phyloP scores from a whole-genome alignment of 345 rosid species.

The Clarkia xantiana region DNA sequence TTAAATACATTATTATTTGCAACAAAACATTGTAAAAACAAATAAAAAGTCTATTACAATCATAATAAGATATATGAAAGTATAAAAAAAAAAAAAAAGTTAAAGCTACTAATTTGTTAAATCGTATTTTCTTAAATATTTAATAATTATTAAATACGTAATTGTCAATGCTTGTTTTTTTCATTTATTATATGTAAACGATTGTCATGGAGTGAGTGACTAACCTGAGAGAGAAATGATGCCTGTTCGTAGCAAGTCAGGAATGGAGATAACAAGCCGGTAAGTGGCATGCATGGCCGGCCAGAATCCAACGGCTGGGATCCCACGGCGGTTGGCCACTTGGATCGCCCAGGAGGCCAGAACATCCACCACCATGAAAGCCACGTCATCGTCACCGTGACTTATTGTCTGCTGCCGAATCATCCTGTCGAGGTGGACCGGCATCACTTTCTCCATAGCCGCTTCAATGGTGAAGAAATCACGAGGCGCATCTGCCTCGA shows the following conservation, averaged over 20 bases:
- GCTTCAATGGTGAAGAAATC: conserved; percentile 58
- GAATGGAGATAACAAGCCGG: conserved; percentile 42
- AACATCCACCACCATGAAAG: conserved; percentile 53
- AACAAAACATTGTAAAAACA: too few relatives aligned
- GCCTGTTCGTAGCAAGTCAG: conserved; percentile 34
- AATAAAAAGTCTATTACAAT: too few relatives aligned
- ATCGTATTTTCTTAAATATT: too few relatives aligned
- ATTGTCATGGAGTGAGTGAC: background rate
- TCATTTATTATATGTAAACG: too few relatives aligned
- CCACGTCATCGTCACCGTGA: conserved; percentile 18
- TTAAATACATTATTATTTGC: too few relatives aligned
- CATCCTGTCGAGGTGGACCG: conserved; percentile 36
- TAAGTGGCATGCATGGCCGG: conserved; percentile 56
- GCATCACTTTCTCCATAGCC: conserved; percentile 49
- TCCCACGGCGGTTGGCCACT: conserved; percentile 39
- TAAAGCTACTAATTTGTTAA: too few relatives aligned
- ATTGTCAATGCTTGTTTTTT: too few relatives aligned
- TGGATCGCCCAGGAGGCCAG: conserved; percentile 51
- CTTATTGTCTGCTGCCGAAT: conserved; percentile 6
- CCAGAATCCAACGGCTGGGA: conserved; percentile 63
- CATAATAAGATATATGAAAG: too few relatives aligned
- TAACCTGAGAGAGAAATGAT: conserved; percentile 43
- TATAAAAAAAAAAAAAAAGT: too few relatives aligned
- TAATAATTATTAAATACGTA: too few relatives aligned
- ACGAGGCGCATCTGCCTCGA: conserved; percentile 14